Conservation (phyloP, 257 asterid species). For the Eucommia ulmoides region DNA sequence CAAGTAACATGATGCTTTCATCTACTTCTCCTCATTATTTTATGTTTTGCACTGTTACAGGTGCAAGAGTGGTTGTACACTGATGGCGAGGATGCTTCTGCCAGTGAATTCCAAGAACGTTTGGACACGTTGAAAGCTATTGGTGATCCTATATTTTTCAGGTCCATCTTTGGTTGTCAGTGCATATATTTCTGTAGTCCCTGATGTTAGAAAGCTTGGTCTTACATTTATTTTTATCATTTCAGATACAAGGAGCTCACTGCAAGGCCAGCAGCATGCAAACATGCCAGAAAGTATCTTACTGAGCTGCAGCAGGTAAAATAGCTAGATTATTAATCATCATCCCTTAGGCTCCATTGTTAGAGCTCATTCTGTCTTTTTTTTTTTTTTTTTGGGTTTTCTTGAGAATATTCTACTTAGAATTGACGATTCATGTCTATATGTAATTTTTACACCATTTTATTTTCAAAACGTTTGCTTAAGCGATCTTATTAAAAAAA, state of each 20-base stretch:
- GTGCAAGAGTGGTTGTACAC: slow-evolving; percentile 96
- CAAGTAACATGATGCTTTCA: no score
- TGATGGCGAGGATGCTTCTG: slow-evolving; percentile 99
- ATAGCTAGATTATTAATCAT: background rate
- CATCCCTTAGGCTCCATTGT: background rate
- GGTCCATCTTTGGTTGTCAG: slow-evolving; percentile 33
- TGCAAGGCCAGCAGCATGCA: slow-evolving; percentile 85
- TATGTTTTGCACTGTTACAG: slow-evolving; percentile 27
- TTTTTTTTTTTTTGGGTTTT: background rate
- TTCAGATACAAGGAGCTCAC: slow-evolving; percentile 80
- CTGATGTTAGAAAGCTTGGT: slow-evolving; percentile 3
- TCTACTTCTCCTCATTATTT: slow-evolving; percentile 3
- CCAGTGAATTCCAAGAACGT: slow-evolving; percentile 67
- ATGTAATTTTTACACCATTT: background rate
- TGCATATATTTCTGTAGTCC: slow-evolving; percentile 5
- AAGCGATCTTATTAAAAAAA: no score
- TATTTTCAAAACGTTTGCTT: no score
- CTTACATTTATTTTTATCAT: slow-evolving; percentile 16
- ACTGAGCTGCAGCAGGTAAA: slow-evolving; percentile 62
- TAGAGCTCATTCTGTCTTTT: background rate
- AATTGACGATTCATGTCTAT: background rate
- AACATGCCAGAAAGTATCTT: slow-evolving; percentile 57
- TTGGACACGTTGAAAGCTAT: slow-evolving; percentile 70
- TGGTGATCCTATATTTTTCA: slow-evolving; percentile 89
- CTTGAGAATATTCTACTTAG: background rate